Evolutionary conservation across 352 stramenopile genomes (phyloP), one percentile per base, ranked within the genome.

Genomic region (Phytopythium chamaehyphon): DNA sequence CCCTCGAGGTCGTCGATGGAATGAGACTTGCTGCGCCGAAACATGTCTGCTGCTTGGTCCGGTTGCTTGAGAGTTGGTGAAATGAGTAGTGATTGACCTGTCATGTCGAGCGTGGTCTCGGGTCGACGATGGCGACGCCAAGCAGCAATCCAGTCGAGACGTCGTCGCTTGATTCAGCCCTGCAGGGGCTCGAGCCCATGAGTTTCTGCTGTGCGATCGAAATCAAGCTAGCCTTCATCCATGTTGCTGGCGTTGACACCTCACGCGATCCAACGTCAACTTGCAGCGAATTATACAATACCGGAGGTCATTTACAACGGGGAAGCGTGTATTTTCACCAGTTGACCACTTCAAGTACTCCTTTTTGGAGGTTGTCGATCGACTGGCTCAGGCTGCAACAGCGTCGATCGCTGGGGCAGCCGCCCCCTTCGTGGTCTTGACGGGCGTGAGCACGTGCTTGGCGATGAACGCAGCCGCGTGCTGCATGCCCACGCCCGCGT

Each of bases 381-480:
- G 5, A 33, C 28, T 33, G 28, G 28, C 28, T 33, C 28, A 33
- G 5, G 28, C 28, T 33, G 28, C 28, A 9, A 33, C 28, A 33
- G 28, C 28, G 5, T 33, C 28, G 9, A 5, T 5, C 28, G 5
- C 28, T 33, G 28, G 28, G 5, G 28, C 9, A 10, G 28, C 28
- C 6, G 16, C 14, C 23, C 6, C 9, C 3, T 6, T n/a, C 40
- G 16, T 12, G 14, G 15, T 4, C 24, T 50, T 39, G 8, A 33
- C 28, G 3, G 11, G 6, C 6, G 21, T n/a, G 33, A 59, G 8
- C 12, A 33, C 38, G n/a, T 60, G 40, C 39, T 55, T 57, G 40
- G 45, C 54, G 19, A 44, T 36, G 31, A 69, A 72, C 15, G 40
- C 28, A 12, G 55, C 64, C 48, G 62, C 55, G 11, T 28, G 40